These are phyloP conservation scores for Linnemannia schmuckeri DNA, from an alignment of 192 early-diverging fungal genomes.

Conservation along the genomic window DNA sequence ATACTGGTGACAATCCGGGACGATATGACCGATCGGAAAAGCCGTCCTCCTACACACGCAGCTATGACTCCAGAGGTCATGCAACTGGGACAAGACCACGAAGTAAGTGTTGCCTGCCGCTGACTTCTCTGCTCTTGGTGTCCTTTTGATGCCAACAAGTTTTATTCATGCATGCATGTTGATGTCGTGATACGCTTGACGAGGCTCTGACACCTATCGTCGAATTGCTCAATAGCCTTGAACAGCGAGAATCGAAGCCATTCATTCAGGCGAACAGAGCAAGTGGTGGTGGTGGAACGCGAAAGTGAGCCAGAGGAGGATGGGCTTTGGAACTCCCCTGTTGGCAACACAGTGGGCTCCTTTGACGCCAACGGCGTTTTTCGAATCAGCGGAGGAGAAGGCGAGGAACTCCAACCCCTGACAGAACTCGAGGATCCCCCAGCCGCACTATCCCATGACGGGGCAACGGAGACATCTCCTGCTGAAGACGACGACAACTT, in stretches of 20 bases:
- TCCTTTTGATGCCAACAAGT: background rate
- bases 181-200: background rate
- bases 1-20: constrained; percentile 27
- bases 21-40: constrained; percentile 52
- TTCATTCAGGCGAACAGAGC: constrained; percentile 49
- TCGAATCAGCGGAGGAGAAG: constrained; percentile 62
- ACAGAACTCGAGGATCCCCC: constrained; percentile 37
- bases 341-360: constrained; percentile 70
- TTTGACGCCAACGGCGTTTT: constrained; percentile 81
- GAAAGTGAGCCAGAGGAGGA: constrained; percentile 56
- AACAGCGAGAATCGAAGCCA: constrained; percentile 44
- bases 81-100: constrained; percentile 28
- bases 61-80: constrained; percentile 35
- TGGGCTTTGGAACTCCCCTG: constrained; percentile 65
- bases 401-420: constrained; percentile 58
- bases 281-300: constrained; percentile 25
- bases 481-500: background rate
- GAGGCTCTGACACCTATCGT: background rate
- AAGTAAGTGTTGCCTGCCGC: constrained; percentile 23
- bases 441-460: background rate
- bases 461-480: background rate
- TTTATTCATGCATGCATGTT: background rate
- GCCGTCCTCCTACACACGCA: constrained; percentile 21
- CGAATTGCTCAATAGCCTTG: constrained; percentile 28
- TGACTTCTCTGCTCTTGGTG: background rate